Evolutionary conservation across 257 asterid species (phyloP).

Genomic region (Dorcoceras hygrometricum): DNA sequence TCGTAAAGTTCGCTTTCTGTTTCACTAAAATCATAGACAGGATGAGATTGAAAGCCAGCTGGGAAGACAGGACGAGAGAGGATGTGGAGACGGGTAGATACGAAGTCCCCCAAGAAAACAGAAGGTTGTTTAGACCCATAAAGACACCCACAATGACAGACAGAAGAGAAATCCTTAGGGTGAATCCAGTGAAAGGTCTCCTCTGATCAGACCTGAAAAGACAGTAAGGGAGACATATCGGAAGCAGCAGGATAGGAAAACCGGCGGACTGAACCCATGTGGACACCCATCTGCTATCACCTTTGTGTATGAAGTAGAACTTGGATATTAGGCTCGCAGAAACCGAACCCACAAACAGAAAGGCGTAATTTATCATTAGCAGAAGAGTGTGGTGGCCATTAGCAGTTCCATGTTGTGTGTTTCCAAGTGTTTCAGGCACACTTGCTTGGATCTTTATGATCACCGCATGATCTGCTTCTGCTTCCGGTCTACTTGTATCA

Average conservation of each 20-base stretch:
- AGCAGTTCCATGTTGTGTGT: background rate
- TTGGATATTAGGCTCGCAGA: constrained; percentile 50
- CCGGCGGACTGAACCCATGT: constrained; percentile 77
- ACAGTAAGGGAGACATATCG: constrained; percentile 38
- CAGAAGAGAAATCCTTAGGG: constrained; percentile 12
- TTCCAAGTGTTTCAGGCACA: too few species aligned
- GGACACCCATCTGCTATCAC: constrained; percentile 63
- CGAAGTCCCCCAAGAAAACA: constrained; percentile 60
- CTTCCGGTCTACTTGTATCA: background rate
- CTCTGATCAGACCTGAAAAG: constrained; percentile 32
- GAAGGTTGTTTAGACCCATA: constrained; percentile 54
- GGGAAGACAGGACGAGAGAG: constrained; percentile 55
- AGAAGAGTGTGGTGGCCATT: constrained; percentile 29
- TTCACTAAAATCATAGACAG: constrained; percentile 55
- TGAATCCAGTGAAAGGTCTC: constrained; percentile 47
- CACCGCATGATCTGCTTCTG: background rate
- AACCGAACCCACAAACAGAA: constrained; percentile 48
- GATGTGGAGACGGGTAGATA: constrained; percentile 62
- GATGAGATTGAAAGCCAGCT: constrained; percentile 55
- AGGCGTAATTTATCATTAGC: constrained; percentile 35
- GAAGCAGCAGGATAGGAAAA: constrained; percentile 55
- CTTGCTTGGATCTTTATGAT: background rate
- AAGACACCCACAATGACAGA: constrained; percentile 40
- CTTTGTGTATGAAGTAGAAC: constrained; percentile 69
- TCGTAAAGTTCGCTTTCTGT: constrained; percentile 45